Evolutionary conservation across 306 rosid genomes (phyloP), one percentile per base, ranked within the genome.

Genomic region (Pachyrhizus erosus): DNA sequence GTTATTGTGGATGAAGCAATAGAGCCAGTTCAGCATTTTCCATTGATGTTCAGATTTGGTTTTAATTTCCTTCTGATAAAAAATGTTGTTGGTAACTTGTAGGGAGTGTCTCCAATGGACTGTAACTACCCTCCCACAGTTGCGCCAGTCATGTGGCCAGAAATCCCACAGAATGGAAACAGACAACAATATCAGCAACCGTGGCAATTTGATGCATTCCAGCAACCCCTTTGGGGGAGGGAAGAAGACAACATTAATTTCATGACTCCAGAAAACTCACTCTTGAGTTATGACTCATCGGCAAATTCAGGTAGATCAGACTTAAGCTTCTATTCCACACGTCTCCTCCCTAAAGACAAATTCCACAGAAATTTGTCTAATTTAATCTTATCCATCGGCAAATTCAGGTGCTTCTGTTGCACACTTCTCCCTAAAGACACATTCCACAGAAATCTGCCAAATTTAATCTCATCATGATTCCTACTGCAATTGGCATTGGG

Each of bases 111-210:
- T 73, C 86, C 89, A 73, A 84, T 85, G 82, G 97, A 88, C 65
- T 79, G 91, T 78, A 89, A 86, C 89, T 85, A 88, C 83, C 81
- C 94, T 39, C 24, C 76, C 81, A 73, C 89, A 88, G 90, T 80
- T 60, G 27, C 96, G 14, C 94, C 97, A 18, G 76, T 82, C 33
- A 45, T 80, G 84, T 93, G 97, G 97, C 88, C 93, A 1, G 98
- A 92, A 76, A 77, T 79, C 83, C 83, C 94, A 5, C 75, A 81
- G 54, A 92, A 75, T 45, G 93, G 85, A 73, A 89, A 76, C 88
- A 89, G 92, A 86, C 93, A 87, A 80, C 98, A 88, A 67, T 91
- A 81, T 88, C 99, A 92, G 83, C 94, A 89, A 79, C 93, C 85
- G 54, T 91, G 92, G 98, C 90, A 89, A 55, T 74, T 86, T 18